A percentile compares a stretch with the other conserved stretches of the same genome.
These are phyloP conservation scores for Balansia obtecta DNA, from an alignment of 2,329 filamentous ascomycete species.

Conservation along the genomic window DNA sequence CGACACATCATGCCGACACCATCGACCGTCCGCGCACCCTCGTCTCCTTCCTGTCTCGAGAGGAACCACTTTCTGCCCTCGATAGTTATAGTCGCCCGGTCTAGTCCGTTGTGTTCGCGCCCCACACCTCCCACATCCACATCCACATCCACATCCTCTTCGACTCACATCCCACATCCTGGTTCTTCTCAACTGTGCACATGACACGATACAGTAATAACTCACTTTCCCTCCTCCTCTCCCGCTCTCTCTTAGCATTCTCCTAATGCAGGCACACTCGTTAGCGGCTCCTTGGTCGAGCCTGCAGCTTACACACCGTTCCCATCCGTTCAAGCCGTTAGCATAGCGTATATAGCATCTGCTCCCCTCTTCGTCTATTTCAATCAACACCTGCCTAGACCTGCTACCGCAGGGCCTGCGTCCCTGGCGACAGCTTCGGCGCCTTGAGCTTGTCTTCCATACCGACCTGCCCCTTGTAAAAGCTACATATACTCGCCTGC, in stretches of 20 bases:
- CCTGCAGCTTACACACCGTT: not conserved
- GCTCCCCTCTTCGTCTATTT: not conserved
- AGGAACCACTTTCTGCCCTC: not conserved
- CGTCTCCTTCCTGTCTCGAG: not conserved
- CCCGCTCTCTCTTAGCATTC: not conserved
- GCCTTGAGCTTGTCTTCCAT: not conserved
- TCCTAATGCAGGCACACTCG: too few relatives aligned
- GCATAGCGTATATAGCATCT: constrained; percentile 5
- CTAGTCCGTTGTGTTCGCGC: not conserved
- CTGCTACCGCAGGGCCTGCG: constrained; percentile 6
- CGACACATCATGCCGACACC: not conserved
- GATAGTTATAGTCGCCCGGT: not conserved
- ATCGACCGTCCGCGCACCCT: not conserved
- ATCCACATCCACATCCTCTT: too few relatives aligned
- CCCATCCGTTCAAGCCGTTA: not conserved
- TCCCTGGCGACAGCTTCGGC: constrained; percentile 2
- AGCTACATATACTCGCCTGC: not conserved
- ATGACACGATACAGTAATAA: not conserved
- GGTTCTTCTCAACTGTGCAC: not conserved
- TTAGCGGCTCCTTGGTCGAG: not conserved
- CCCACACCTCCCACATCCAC: too few relatives aligned
- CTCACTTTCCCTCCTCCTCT: not conserved
- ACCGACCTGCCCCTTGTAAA: not conserved
- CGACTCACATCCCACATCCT: not conserved
- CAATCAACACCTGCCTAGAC: not conserved